Conservation (phyloP, 116 monocot species). For the Thalassia testudinum region DNA sequence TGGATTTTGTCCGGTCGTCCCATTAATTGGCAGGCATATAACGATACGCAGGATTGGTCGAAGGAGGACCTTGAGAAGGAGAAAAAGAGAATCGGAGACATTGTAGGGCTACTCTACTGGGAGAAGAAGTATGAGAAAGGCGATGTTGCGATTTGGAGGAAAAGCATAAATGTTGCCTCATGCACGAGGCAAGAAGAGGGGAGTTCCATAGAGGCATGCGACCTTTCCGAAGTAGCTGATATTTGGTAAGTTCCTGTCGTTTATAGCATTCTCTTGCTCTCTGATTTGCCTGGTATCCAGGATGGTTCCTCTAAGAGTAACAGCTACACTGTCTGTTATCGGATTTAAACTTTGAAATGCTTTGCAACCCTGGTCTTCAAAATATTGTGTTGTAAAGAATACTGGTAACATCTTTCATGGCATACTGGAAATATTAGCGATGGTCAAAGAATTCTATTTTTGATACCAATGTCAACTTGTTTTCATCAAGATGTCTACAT, state of each 20-base stretch:
- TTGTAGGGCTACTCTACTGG: slow-evolving; percentile 41
- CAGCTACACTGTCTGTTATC: too few relatives aligned
- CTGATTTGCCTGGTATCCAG: not conserved
- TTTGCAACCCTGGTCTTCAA: too few relatives aligned
- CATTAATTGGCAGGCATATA: slow-evolving; percentile 36
- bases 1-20: slow-evolving; percentile 72
- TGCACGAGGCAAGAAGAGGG: slow-evolving; percentile 7
- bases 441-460: too few relatives aligned
- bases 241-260: slow-evolving; percentile 21
- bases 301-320: too few relatives aligned
- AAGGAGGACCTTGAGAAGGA: slow-evolving; percentile 32
- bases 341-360: too few relatives aligned
- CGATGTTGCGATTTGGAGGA: slow-evolving; percentile 38
- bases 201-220: slow-evolving; percentile 16
- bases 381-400: too few relatives aligned
- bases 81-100: slow-evolving; percentile 27
- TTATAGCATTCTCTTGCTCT: not conserved
- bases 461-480: too few relatives aligned
- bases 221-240: slow-evolving; percentile 9
- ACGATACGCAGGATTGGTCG: slow-evolving; percentile 21
- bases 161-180: slow-evolving; percentile 21
- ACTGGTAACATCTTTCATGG: too few relatives aligned
- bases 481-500: not conserved
- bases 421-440: too few relatives aligned
- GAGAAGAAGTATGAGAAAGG: slow-evolving; percentile 48